Evolutionary conservation across 2,329 filamentous ascomycete genomes (phyloP), one percentile per base, ranked within the genome.

Genomic region (Pseudogymnoascus pannorum): DNA sequence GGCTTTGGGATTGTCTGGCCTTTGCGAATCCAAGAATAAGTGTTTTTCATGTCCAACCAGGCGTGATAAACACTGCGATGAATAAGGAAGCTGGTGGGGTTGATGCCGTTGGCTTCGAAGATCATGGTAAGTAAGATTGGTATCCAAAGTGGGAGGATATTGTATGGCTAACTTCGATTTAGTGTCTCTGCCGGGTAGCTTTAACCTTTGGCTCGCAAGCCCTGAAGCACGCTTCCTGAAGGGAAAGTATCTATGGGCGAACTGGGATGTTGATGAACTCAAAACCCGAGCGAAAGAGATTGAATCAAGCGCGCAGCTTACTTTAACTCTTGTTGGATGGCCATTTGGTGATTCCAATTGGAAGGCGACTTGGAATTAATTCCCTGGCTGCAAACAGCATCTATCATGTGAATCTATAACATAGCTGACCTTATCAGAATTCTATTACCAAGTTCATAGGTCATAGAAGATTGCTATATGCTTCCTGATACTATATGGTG

Each of bases 191-290:
- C 63, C 66, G 16, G 64, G 62, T 3, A 65, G 62, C 48, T 69
- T 69, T 60, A 64, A 60, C 44, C 60, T 68, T 44, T 70, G 67
- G 67, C 61, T 66, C 3, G 64, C 66, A 31, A 67, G 63, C 24
- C 66, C 73, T 1, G 77, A 82, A 64, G 78, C 79, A 0, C 66
- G 64, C 5, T 81, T 82, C 63, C 66, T 82, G 24, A 77, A 74
- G 40, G 72, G 75, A 2, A 77, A 76, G 54, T 76, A 77, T 20
- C 66, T 81, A 0, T 81, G 77, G 75, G 72, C 75, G 9, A 77
- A 78, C 20, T 82, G 79, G 79, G 80, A 82, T 66, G 74, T 81
- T 0, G 73, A 78, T 38, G 79, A 81, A 64, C 72, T 82, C 33
- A 77, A 77, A 66, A 69, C 70, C 0, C 67, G 68, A 36, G 73